phyloP scores from a whole-genome alignment of 192 early-diverging fungal genomes.

The Coemansia aciculifera region DNA sequence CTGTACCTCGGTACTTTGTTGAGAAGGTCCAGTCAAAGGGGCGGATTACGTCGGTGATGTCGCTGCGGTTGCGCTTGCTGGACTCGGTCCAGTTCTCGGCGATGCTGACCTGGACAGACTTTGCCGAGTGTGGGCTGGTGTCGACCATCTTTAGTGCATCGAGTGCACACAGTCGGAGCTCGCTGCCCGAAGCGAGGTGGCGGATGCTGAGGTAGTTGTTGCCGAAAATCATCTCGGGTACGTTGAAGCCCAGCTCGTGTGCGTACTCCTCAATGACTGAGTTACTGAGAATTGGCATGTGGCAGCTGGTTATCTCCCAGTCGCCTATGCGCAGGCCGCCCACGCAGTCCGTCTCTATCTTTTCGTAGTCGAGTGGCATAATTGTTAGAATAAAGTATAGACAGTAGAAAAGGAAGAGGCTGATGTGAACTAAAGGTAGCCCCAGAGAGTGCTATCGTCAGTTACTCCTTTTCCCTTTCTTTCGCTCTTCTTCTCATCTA shows the following conservation, averaged over 20 bases:
- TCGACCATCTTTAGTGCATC: conserved; percentile 78
- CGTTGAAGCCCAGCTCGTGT: conserved; percentile 65
- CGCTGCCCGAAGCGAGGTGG: conserved; percentile 57
- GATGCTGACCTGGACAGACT: conserved; percentile 81
- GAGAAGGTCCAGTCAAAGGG: conserved; percentile 98
- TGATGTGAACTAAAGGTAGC: background rate
- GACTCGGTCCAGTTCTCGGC: conserved; percentile 83
- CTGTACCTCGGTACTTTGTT: conserved; percentile 76
- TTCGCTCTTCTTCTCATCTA: background rate
- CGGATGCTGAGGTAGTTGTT: conserved; percentile 71
- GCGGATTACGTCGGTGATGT: conserved; percentile 81
- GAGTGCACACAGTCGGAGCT: conserved; percentile 64
- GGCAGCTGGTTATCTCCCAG: conserved; percentile 62
- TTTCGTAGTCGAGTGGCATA: conserved; percentile 22
- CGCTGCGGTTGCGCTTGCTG: conserved; percentile 61
- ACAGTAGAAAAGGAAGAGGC: background rate
- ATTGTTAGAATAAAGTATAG: background rate
- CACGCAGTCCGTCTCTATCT: conserved; percentile 38
- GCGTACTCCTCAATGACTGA: conserved; percentile 57
- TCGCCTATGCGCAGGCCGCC: conserved; percentile 47
- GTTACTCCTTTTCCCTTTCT: background rate
- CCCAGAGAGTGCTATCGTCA: background rate
- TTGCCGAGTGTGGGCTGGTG: conserved; percentile 63
- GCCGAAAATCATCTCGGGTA: conserved; percentile 98
- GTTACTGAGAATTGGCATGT: conserved; percentile 62